phyloP scores from a whole-genome alignment of 305 asterid genomes.

The Fraxinus sp. region DNA sequence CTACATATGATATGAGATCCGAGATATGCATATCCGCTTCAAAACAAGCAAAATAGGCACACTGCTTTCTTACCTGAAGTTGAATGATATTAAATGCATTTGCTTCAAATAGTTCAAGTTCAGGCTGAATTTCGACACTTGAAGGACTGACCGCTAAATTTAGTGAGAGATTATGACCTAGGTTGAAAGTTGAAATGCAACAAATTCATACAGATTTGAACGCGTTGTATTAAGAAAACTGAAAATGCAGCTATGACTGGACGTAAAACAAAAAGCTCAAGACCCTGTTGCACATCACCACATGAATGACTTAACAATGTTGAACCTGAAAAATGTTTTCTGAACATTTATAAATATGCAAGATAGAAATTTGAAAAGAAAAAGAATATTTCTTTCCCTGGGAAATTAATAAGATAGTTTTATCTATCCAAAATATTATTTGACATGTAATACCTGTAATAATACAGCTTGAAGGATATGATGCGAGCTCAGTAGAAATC shows the following conservation, averaged over 20 bases:
- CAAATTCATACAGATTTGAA: neutral
- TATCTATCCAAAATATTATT: neutral
- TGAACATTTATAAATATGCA: neutral
- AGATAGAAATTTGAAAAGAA: neutral
- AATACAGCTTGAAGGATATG: conserved; percentile 1
- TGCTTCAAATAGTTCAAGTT: neutral
- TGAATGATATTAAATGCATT: neutral
- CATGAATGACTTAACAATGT: neutral
- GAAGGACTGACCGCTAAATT: neutral
- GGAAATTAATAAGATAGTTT: neutral
- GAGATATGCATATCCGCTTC: neutral
- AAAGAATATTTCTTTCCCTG: neutral
- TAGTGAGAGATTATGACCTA: neutral
- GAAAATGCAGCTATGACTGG: neutral
- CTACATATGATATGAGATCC: neutral
- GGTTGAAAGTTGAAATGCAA: neutral
- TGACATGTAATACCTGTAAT: neutral
- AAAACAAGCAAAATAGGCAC: neutral
- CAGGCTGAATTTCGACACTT: neutral
- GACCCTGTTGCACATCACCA: neutral
- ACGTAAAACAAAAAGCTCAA: neutral
- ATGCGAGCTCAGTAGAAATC: conserved; percentile 9
- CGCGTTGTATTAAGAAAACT: neutral
- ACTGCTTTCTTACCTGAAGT: neutral
- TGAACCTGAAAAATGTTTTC: neutral